A percentile compares a stretch with the other conserved stretches of the same genome.
Conservation (phyloP, 2,329 filamentous ascomycete genomes). For the Paramyrothecium sp. region DNA sequence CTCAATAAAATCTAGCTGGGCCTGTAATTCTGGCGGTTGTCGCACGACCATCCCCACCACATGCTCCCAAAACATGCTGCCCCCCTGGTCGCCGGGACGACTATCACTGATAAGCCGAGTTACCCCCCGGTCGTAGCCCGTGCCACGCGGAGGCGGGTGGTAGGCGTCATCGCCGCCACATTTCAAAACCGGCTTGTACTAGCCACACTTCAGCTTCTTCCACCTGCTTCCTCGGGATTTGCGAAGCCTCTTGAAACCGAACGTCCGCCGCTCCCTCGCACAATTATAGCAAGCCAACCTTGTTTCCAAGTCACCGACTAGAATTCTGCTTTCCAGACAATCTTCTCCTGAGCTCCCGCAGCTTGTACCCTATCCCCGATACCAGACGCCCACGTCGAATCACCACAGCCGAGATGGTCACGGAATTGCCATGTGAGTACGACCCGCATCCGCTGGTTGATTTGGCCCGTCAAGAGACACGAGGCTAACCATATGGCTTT, state of each 20-base stretch:
- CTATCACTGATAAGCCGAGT: slow-evolving; percentile 17
- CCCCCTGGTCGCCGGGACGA: slow-evolving; percentile 27
- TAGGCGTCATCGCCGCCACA: slow-evolving; percentile 1
- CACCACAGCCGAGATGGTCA: slow-evolving; percentile 36
- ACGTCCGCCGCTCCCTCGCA: neutral
- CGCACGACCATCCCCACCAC: neutral
- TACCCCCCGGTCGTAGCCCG: neutral
- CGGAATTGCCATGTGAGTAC: slow-evolving; percentile 47
- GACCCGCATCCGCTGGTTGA: slow-evolving; percentile 7
- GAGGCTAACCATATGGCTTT: slow-evolving; percentile 10
- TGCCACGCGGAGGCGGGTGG: neutral
- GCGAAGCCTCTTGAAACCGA: slow-evolving; percentile 18
- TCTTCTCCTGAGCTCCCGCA: neutral
- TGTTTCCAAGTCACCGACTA: neutral
- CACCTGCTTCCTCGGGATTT: slow-evolving; percentile 15
- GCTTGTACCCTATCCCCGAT: neutral
- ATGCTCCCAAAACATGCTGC: slow-evolving; percentile 6
- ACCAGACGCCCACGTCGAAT: neutral
- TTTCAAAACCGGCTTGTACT: neutral
- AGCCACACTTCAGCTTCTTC: slow-evolving; percentile 2
- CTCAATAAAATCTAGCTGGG: too few species aligned
- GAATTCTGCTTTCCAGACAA: too few species aligned
- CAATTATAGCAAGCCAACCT: neutral
- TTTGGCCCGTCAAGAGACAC: slow-evolving; percentile 10
- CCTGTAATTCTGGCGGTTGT: too few species aligned